Evolutionary conservation across 805 yeast genomes (phyloP), one percentile per base, ranked within the genome.

Genomic region (Candida ovalis): DNA sequence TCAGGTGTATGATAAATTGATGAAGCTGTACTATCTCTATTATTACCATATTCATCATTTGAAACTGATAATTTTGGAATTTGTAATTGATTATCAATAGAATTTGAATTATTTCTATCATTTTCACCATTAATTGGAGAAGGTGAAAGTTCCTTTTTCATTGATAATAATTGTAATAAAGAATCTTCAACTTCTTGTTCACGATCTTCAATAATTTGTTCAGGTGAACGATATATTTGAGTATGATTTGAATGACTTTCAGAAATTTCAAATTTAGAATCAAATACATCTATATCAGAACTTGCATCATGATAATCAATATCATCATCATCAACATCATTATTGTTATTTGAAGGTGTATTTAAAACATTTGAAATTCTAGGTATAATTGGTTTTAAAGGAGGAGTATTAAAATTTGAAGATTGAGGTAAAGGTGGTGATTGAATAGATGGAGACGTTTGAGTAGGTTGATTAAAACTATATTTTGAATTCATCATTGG

Each of bases 241-340:
- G 38, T 12, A 25, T 37, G 22, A 15, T 13, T 19, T 8, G 42
- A 19, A 3, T 23, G 27, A 4, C 22, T 25, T 9, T 43, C 45
- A 3, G 13, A 24, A 4, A 21, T n/a, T 35, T 57, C 55, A 42
- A 54, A 61, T 30, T 54, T 52, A 19, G 55, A 51, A 42, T 61
- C 65, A 46, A 61, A 61, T 10, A 48, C 60, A 42, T 58, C 59
- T 4, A 61, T 54, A n/a, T 61, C 57, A 33, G 61, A 56, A 42
- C 33, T 43, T 9, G 56, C 59, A 46, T 60, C 62, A 15, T 51
- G 49, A 35, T 45, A 57, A 5, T 46, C 46, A 3, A 49, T 56
- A 2, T 49, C 55, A 9, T 45, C 28, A 19, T 36, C 51, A 19
- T 18, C 46, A 3, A 49, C 57, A 2, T 49, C 55, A 9, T 45